Base-by-base conservation (phyloP, 1,284 basidiomycete species). In the Cutaneotrichosporon cutaneum region DNA sequence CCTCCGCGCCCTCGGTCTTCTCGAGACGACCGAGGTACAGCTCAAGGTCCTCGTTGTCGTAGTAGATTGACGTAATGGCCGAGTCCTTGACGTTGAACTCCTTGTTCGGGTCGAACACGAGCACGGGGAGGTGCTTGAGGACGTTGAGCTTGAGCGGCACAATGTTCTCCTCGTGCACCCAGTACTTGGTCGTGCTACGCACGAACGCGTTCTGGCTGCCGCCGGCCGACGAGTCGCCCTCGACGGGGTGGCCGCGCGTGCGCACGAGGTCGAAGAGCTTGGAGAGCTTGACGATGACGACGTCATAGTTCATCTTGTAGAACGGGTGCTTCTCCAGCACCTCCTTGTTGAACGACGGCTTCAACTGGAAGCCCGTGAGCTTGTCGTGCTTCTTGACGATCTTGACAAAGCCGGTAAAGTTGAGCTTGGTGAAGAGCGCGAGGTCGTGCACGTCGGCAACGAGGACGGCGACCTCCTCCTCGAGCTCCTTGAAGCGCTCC, bases 401-500 rank as follows among this genome's bases (percentile, higher is more conserved):
- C 82, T 99, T 99, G 85, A 97, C 90, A 80, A 99, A 99, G 10
- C 96, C 96, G 0, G 96, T 95, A 76, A 92, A 93, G 79, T 97
- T 97, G 67, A 98, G 85, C 80, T 98, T 98, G 6, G 90, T 90
- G 79, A 94, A 95, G 58, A 95, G 82, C 13, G 95, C 94, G 30
- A 99, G 84, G 79, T 99, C 96, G 76, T 99, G 96, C 9, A 99
- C 95, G 73, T 99, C 96, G 3, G 96, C 95, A 27, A 99, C 95
- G 59, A 99, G 86, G 52, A 87, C 90, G 0, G 95, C 94, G 27
- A 99, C 91, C 74, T 96, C 92, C 74, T 97, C 94, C 80, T 99
- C 94, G 35, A 99, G 83, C 50, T 85, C 85, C 66, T 90, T 87
- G 77, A 97, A 99, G 44, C 88, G 85, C 66, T 93, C 92, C 74